Evolutionary conservation across 352 stramenopile genomes (phyloP).

Genomic region (Detonula confervacea): DNA sequence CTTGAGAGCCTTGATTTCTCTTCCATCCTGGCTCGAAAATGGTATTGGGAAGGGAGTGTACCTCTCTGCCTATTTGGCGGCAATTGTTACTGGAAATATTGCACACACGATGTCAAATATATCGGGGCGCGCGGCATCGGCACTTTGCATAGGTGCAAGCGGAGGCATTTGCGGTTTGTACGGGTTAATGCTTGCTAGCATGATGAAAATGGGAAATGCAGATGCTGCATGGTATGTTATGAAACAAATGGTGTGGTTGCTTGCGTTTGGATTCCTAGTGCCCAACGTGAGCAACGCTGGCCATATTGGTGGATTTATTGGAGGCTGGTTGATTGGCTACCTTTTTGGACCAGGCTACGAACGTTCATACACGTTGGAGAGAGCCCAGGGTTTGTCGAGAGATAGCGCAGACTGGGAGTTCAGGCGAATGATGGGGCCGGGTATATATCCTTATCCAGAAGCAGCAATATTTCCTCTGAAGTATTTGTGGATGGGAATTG

Average conservation of each 20-base stretch:
- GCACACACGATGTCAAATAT: conserved; percentile 49
- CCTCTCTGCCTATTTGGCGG: conserved; percentile 67
- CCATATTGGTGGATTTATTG: conserved; percentile 75
- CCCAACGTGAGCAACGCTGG: conserved; percentile 69
- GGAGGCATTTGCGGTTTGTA: conserved; percentile 78
- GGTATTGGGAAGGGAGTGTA: conserved; percentile 71
- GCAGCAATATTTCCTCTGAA: conserved; percentile 42
- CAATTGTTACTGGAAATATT: conserved; percentile 72
- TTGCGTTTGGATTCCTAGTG: conserved; percentile 60
- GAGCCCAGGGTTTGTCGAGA: conserved; percentile 56
- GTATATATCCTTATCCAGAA: conserved; percentile 49
- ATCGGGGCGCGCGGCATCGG: conserved; percentile 19
- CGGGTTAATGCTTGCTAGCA: conserved; percentile 68
- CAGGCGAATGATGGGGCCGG: conserved; percentile 69
- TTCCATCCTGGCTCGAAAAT: conserved; percentile 72
- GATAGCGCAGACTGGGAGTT: conserved; percentile 66
- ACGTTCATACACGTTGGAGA: conserved; percentile 59
- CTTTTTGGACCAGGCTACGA: conserved; percentile 71
- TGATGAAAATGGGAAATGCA: conserved; percentile 69
- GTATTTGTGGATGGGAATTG: conserved; percentile 40
- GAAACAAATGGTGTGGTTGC: conserved; percentile 62
- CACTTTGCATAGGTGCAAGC: conserved; percentile 68
- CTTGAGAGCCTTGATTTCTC: conserved; percentile 54
- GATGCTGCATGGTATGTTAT: conserved; percentile 45
- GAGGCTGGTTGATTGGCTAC: conserved; percentile 61